Evolutionary conservation across 352 stramenopile species (phyloP).

Genomic region (Achlya hypogyna): DNA sequence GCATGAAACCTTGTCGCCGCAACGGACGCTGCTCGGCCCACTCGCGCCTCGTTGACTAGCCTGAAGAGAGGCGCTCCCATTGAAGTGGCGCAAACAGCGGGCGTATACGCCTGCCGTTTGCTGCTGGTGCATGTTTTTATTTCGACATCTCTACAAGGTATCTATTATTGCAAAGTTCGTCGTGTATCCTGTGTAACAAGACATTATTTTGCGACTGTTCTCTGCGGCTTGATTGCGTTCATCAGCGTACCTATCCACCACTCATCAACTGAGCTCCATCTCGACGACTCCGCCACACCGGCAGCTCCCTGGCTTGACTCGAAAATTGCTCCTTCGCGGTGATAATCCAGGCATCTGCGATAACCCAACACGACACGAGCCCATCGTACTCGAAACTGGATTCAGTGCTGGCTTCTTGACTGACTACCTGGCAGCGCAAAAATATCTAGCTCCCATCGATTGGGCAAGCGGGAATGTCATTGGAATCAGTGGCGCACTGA

Average conservation of each 20-base stretch:
- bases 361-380: too few relatives aligned
- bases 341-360: too few relatives aligned
- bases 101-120: not conserved
- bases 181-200: not conserved
- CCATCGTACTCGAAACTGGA: too few relatives aligned
- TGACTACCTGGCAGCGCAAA: too few relatives aligned
- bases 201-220: too few relatives aligned
- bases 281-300: too few relatives aligned
- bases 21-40: slow-evolving; percentile 79
- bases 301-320: too few relatives aligned
- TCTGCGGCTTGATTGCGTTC: not conserved
- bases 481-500: too few relatives aligned
- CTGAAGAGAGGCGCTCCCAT: not conserved
- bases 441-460: too few relatives aligned
- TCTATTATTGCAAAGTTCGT: not conserved
- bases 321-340: too few relatives aligned
- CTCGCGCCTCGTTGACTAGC: slow-evolving; percentile 25
- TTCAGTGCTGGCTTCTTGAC: too few relatives aligned
- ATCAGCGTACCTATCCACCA: not conserved
- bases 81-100: slow-evolving; percentile 2
- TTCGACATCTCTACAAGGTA: not conserved
- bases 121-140: not conserved
- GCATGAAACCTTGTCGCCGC: slow-evolving; percentile 66
- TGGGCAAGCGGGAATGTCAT: too few relatives aligned
- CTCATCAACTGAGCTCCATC: not conserved